Conservation (phyloP, 2,329 filamentous ascomycete genomes). For the Xylariaceae sp. region DNA sequence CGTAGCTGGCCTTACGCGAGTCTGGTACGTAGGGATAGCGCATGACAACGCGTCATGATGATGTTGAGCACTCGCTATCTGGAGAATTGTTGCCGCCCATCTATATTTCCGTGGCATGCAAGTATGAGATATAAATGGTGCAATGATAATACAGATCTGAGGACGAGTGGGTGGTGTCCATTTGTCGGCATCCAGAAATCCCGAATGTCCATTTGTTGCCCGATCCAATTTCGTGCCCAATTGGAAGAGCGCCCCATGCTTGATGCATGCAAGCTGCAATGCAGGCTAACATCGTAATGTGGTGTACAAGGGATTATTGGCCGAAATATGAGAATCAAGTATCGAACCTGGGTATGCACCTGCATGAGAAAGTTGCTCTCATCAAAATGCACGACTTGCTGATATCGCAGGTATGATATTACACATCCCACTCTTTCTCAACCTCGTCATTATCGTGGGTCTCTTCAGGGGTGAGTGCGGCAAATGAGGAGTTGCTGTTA, state of each 20-base stretch:
- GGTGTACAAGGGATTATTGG: slow-evolving; percentile 22
- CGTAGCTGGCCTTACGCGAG: too few relatives aligned
- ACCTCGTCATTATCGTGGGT: slow-evolving; percentile 26
- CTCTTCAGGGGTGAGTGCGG: slow-evolving; percentile 28
- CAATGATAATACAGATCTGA: slow-evolving; percentile 17
- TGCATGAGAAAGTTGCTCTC: slow-evolving; percentile 5
- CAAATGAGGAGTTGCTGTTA: slow-evolving; percentile 30
- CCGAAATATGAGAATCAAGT: slow-evolving; percentile 11
- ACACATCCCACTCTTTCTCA: slow-evolving; percentile 32
- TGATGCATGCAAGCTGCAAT: slow-evolving; percentile 10
- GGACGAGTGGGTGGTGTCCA: slow-evolving; percentile 11
- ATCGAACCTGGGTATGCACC: too few relatives aligned
- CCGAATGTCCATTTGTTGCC: slow-evolving; percentile 10
- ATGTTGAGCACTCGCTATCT: too few relatives aligned
- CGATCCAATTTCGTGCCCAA: slow-evolving; percentile 20
- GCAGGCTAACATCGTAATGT: slow-evolving; percentile 8
- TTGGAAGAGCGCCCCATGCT: slow-evolving; percentile 12
- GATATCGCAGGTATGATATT: slow-evolving; percentile 5
- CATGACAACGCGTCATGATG: too few relatives aligned
- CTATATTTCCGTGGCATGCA: slow-evolving; percentile 3
- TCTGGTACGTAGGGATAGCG: too few relatives aligned
- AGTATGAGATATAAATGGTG: slow-evolving; percentile 13
- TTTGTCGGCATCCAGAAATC: slow-evolving; percentile 13
- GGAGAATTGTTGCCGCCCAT: slow-evolving; percentile 1
- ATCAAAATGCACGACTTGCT: slow-evolving; percentile 1